Evolutionary conservation across 1,139 yeast genomes (phyloP).

Genomic region (Pichia sp.): DNA sequence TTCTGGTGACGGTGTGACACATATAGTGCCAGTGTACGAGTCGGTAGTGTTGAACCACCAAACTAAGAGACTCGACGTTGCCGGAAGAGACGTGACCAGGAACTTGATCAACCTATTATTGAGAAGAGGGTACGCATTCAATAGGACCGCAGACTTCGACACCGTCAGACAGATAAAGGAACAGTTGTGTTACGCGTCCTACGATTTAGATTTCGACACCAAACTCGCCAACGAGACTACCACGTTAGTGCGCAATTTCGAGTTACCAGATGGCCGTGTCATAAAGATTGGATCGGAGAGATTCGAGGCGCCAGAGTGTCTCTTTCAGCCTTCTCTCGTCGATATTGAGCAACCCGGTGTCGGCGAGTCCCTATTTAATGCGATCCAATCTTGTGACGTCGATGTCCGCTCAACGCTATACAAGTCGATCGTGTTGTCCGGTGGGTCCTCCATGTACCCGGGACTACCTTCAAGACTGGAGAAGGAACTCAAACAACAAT

Average conservation of each 20-base stretch:
- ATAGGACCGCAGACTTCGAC: constrained; percentile 97
- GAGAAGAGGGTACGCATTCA: constrained; percentile 96
- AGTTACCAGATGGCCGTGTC: constrained; percentile 93
- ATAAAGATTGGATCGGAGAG: constrained; percentile 94
- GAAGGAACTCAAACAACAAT: constrained; percentile 91
- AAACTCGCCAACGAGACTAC: constrained; percentile 91
- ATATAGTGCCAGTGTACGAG: constrained; percentile 96
- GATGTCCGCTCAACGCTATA: constrained; percentile 86
- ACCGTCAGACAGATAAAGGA: constrained; percentile 97
- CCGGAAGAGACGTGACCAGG: constrained; percentile 97
- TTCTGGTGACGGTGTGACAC: constrained; percentile 84
- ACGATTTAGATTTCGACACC: constrained; percentile 85
- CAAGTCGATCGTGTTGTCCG: constrained; percentile 71
- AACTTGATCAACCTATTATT: constrained; percentile 84
- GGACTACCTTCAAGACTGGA: constrained; percentile 95
- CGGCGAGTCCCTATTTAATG: constrained; percentile 87
- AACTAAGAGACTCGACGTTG: constrained; percentile 90
- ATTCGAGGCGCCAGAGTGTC: constrained; percentile 96
- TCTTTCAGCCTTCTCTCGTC: constrained; percentile 95
- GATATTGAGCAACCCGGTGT: constrained; percentile 97
- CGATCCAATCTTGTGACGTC: constrained; percentile 90
- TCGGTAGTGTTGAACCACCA: constrained; percentile 91
- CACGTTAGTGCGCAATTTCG: constrained; percentile 83
- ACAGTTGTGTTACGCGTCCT: constrained; percentile 90
- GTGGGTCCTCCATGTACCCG: constrained; percentile 98